Percentiles rank a stretch among this genome's conserved stretches.
phyloP scores from a whole-genome alignment of 805 yeast species.

The Starmerella stigmatis region DNA sequence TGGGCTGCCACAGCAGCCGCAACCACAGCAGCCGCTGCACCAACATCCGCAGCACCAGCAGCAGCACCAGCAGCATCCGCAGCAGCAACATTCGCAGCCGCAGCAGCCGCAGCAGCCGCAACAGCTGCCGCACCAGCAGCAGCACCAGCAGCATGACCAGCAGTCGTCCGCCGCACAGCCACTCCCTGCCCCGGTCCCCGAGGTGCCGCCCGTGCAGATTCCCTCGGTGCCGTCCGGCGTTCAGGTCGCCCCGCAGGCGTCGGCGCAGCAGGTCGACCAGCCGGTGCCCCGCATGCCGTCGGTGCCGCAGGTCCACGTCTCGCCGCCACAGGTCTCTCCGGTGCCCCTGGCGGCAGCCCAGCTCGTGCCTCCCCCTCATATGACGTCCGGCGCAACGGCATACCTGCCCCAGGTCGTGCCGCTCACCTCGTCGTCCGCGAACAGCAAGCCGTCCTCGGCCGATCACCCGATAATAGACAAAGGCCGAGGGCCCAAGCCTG shows the following conservation, averaged over 20 bases:
- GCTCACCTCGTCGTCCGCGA: not conserved
- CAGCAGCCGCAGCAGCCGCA: too few species aligned
- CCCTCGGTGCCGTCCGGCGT: not conserved
- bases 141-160: too few species aligned
- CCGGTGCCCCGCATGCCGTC: not conserved
- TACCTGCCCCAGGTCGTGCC: conserved; percentile 5
- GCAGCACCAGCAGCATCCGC: not conserved
- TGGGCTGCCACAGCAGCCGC: too few species aligned
- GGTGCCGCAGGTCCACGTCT: not conserved
- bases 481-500: conserved; percentile 3
- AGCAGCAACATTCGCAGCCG: too few species aligned
- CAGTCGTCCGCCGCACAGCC: too few species aligned
- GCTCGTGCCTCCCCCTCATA: conserved; percentile 4
- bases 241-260: not conserved
- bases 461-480: conserved; percentile 2
- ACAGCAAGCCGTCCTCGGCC: conserved; percentile 3
- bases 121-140: too few species aligned
- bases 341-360: not conserved
- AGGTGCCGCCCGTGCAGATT: not conserved
- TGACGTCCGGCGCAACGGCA: conserved; percentile 1
- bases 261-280: conserved; percentile 2
- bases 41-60: not conserved
- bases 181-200: too few species aligned
- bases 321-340: conserved; percentile 1
- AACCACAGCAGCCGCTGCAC: not conserved